Percentiles rank a stretch among this genome's conserved stretches.
These are phyloP conservation scores for Torulaspora microellipsoides DNA, from an alignment of 805 yeast species.

Conservation along the genomic window DNA sequence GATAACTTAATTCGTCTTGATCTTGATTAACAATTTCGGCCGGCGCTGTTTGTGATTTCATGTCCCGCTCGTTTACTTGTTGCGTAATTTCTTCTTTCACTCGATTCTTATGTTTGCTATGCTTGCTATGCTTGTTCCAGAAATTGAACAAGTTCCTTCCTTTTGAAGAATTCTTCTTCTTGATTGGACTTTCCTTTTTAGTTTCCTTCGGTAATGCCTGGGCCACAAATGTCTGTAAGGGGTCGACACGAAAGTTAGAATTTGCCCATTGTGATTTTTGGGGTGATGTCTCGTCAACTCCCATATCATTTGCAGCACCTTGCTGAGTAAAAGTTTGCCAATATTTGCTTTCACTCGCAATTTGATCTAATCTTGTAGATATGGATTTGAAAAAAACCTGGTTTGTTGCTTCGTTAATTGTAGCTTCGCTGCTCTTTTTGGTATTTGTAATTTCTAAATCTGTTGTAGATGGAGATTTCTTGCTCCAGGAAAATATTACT, in stretches of 20 bases:
- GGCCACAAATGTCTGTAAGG: constrained; percentile 28
- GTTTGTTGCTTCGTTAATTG: constrained; percentile 13
- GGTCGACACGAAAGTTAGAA: constrained; percentile 29
- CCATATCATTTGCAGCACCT: background rate
- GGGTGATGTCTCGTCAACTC: background rate
- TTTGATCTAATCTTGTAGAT: constrained; percentile 6
- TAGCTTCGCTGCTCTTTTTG: background rate
- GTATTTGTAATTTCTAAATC: background rate
- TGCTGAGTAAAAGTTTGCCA: background rate
- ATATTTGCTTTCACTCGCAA: constrained; percentile 4
- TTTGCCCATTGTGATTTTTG: constrained; percentile 11
- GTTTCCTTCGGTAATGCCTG: constrained; percentile 23
- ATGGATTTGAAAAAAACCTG: constrained; percentile 15
- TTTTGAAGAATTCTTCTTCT: constrained; percentile 16
- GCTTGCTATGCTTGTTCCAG: constrained; percentile 16
- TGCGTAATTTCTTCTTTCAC: background rate
- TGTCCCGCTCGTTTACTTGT: background rate
- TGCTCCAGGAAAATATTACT: constrained; percentile 31
- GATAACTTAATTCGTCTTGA: background rate
- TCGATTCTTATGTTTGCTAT: constrained; percentile 7
- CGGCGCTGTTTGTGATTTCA: background rate
- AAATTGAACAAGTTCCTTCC: constrained; percentile 27
- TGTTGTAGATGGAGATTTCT: constrained; percentile 8
- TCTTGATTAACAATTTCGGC: background rate
- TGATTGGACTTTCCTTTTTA: constrained; percentile 14